Percentiles rank a stretch among this genome's conserved stretches.
phyloP scores from a whole-genome alignment of 257 asterid species.

The Solanum pimpinellifolium region DNA sequence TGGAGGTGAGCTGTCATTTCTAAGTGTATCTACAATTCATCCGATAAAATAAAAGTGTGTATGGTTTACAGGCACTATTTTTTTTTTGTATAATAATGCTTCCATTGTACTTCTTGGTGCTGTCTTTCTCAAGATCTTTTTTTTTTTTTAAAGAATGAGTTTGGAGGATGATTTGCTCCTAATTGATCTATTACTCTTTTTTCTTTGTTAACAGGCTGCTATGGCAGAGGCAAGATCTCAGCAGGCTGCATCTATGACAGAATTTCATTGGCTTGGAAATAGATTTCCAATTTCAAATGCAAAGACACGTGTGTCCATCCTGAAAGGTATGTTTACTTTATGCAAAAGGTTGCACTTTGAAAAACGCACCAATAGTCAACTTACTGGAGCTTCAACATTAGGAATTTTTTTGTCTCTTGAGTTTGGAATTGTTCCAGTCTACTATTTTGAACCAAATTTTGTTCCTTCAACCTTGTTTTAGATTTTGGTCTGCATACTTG shows the following conservation, averaged over 20 bases:
- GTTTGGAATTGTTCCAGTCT: background rate
- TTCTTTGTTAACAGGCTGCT: slow-evolving; percentile 57
- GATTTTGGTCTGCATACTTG: background rate
- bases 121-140: background rate
- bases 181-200: slow-evolving; percentile 8
- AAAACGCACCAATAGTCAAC: background rate
- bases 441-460: background rate
- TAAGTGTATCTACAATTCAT: background rate
- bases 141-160: background rate
- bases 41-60: background rate
- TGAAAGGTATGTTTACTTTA: slow-evolving; percentile 51
- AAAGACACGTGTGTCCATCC: slow-evolving; percentile 79
- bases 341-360: background rate
- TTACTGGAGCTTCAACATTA: background rate
- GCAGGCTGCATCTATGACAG: slow-evolving; percentile 97
- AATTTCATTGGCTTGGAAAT: slow-evolving; percentile 88
- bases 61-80: background rate
- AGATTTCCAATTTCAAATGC: slow-evolving; percentile 86
- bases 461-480: background rate
- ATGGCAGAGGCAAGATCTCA: slow-evolving; percentile 98
- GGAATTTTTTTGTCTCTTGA: background rate
- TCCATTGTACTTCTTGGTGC: background rate
- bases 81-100: background rate
- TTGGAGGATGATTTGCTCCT: background rate
- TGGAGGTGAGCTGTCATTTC: slow-evolving; percentile 53